These are phyloP conservation scores for Moringa oleifera DNA, from an alignment of 345 rosid species.

Conservation along the genomic window DNA sequence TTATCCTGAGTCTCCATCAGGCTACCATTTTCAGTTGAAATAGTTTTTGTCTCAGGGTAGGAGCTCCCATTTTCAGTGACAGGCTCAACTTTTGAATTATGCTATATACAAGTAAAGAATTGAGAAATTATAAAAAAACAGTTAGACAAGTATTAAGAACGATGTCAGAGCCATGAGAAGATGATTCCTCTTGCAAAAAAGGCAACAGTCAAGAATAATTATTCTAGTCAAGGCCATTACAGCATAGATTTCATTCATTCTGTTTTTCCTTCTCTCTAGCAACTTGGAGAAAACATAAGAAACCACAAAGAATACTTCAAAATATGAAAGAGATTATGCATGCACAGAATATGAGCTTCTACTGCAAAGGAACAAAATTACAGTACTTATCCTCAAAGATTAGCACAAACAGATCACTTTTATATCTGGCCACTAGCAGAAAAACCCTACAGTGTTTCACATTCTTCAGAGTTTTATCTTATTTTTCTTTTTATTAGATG, in stretches of 20 bases:
- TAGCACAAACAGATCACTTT: too few species aligned
- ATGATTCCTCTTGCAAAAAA: not conserved
- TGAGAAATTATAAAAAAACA: not conserved
- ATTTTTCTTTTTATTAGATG: too few species aligned
- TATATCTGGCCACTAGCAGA: too few species aligned
- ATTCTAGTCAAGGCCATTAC: not conserved
- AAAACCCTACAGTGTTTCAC: too few species aligned
- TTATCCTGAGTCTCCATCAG: conserved; percentile 74
- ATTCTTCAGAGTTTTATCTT: too few species aligned
- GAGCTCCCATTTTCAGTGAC: conserved; percentile 58
- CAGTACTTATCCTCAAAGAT: too few species aligned
- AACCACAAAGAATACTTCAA: not conserved
- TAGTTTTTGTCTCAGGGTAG: conserved; percentile 58
- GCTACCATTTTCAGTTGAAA: conserved; percentile 62
- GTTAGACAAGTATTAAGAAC: too few species aligned
- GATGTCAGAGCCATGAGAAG: not conserved
- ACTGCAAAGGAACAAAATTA: too few species aligned
- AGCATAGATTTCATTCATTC: not conserved
- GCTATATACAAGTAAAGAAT: conserved; percentile 32
- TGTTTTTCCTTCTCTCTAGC: not conserved
- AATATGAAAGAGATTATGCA: too few species aligned
- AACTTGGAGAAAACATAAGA: too few species aligned
- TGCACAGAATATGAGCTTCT: too few species aligned
- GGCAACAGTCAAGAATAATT: not conserved
- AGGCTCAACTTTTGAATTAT: conserved; percentile 48